Percentiles rank a stretch among this genome's conserved stretches.
phyloP scores from a whole-genome alignment of 768 basidiomycete genomes.

The Macrolepiota albuminosa region DNA sequence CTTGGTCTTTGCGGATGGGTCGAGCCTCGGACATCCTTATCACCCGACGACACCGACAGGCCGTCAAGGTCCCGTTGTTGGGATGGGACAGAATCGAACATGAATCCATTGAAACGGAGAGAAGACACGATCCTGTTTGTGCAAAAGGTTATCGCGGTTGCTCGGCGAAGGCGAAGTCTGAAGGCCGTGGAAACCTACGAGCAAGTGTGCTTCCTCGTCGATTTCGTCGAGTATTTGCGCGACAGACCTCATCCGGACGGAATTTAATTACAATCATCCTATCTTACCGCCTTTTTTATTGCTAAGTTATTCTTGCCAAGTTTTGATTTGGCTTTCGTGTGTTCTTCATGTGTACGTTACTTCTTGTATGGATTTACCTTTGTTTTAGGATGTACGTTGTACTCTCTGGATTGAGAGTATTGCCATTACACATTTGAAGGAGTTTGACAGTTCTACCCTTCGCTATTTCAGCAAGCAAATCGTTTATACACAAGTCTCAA shows the following conservation, averaged over 20 bases:
- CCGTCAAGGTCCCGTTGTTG: not conserved
- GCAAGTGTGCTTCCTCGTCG: slow-evolving; percentile 80
- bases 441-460: not conserved
- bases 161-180: slow-evolving; percentile 70
- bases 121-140: slow-evolving; percentile 60
- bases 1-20: slow-evolving; percentile 84
- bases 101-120: slow-evolving; percentile 10
- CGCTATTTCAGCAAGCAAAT: not conserved
- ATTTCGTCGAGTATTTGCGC: slow-evolving; percentile 64
- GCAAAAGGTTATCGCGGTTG: slow-evolving; percentile 66
- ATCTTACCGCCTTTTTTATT: slow-evolving; percentile 3
- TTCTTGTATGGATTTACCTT: not conserved
- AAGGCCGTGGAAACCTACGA: slow-evolving; percentile 95
- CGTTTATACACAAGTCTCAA: no score
- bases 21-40: slow-evolving; percentile 14
- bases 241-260: not conserved
- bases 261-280: not conserved
- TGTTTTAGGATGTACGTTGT: not conserved
- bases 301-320: slow-evolving; percentile 7
- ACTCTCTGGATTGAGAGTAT: not conserved
- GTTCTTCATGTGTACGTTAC: not conserved
- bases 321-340: not conserved
- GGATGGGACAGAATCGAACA: not conserved
- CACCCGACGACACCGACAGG: not conserved
- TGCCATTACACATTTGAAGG: not conserved